phyloP scores from a whole-genome alignment of 345 rosid genomes.

The Noccaea bulbosa region DNA sequence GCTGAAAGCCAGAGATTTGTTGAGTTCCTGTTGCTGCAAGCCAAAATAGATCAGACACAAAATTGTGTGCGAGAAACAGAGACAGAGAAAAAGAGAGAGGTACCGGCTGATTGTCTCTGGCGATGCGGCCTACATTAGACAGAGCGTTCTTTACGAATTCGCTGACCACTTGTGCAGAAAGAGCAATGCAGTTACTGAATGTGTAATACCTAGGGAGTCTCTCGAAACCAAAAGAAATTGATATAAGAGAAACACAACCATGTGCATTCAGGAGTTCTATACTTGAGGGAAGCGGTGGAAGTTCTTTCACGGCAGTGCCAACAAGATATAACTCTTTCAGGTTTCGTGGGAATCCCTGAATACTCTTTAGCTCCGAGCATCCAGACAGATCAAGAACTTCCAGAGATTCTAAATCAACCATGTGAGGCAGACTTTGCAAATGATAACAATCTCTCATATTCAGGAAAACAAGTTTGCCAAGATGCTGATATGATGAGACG shows the following conservation, averaged over 20 bases:
- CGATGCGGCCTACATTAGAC: not conserved
- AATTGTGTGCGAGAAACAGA: not conserved
- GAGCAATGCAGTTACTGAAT: slow-evolving; percentile 42
- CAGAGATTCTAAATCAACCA: slow-evolving; percentile 25
- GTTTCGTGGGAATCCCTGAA: slow-evolving; percentile 27
- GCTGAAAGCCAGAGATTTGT: slow-evolving; percentile 25
- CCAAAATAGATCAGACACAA: not conserved
- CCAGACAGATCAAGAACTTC: slow-evolving; percentile 33
- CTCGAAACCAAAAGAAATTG: not conserved
- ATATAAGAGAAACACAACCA: slow-evolving; percentile 17
- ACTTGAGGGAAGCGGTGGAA: slow-evolving; percentile 32
- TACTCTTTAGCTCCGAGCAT: slow-evolving; percentile 6
- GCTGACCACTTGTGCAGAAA: slow-evolving; percentile 15
- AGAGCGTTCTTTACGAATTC: not conserved
- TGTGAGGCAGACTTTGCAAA: slow-evolving; percentile 17
- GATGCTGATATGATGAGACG: not conserved
- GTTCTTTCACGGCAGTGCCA: not conserved
- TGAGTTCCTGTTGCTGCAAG: not conserved
- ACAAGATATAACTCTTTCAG: slow-evolving; percentile 28
- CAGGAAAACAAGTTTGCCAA: slow-evolving; percentile 8
- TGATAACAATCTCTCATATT: slow-evolving; percentile 26
- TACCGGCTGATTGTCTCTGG: slow-evolving; percentile 1
- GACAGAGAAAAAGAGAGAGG: not conserved
- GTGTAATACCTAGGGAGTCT: slow-evolving; percentile 9
- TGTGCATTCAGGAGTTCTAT: slow-evolving; percentile 22